phyloP scores from a whole-genome alignment of 83 land plant genomes.

The Diphasiastrum complanatum region DNA sequence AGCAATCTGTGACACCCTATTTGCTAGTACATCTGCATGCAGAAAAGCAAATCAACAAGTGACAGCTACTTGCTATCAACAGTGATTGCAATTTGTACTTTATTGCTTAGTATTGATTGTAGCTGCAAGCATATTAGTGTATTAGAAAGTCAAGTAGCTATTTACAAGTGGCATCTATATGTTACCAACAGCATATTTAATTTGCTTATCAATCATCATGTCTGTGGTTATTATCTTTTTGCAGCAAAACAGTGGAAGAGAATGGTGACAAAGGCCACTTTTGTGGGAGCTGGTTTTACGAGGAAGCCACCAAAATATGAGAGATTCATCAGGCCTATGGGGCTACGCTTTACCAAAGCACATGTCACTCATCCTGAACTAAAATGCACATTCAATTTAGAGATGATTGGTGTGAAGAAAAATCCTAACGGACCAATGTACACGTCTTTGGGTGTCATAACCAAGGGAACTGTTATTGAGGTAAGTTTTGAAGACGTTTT shows the following conservation, averaged over 20 bases:
- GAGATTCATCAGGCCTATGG: constrained; percentile 88
- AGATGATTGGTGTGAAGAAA: constrained; percentile 95
- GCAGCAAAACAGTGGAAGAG: constrained; percentile 98
- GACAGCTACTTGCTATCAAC: no score
- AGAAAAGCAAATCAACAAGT: no score
- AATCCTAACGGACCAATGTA: constrained; percentile 98
- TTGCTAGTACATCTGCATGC: no score
- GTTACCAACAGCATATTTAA: no score
- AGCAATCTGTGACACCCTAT: no score
- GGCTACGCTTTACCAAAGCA: constrained; percentile 90
- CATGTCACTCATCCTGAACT: constrained; percentile 96
- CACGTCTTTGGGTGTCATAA: constrained; percentile 95
- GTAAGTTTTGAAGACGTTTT: constrained; percentile 28
- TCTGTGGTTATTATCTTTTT: constrained; percentile 9
- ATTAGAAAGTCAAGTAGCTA: no score
- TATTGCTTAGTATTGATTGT: no score
- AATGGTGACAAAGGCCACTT: constrained; percentile 93
- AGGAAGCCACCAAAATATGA: constrained; percentile 99
- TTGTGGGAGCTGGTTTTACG: constrained; percentile 93
- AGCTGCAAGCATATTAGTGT: no score
- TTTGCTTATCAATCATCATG: no score
- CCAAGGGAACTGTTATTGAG: constrained; percentile 95
- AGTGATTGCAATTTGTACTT: no score
- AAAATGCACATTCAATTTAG: constrained; percentile 93
- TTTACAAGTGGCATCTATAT: no score